phyloP scores from a whole-genome alignment of 2,329 filamentous ascomycete genomes.

The Conoideocrella luteorostrata region DNA sequence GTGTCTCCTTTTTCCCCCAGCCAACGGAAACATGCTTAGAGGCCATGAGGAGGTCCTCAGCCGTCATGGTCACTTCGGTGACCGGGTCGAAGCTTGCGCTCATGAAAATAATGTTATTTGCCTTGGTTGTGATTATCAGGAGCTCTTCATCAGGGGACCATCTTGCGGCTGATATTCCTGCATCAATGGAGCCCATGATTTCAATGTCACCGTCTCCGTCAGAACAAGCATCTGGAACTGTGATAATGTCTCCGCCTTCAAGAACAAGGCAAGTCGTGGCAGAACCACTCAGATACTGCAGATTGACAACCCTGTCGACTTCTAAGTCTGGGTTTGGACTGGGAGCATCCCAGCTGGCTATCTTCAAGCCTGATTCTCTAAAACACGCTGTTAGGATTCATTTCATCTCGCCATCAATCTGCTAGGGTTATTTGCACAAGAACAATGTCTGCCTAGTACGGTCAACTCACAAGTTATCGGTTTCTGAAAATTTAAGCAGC shows the following conservation, averaged over 20 bases:
- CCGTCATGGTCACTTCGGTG: conserved; percentile 63
- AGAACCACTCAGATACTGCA: conserved; percentile 82
- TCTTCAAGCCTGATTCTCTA: conserved; percentile 25
- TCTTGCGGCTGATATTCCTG: conserved; percentile 78
- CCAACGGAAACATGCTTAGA: conserved; percentile 94
- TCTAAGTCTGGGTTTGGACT: conserved; percentile 69
- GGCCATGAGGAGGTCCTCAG: conserved; percentile 74
- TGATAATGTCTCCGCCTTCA: conserved; percentile 83
- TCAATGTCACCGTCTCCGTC: conserved; percentile 67
- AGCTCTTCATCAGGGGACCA: conserved; percentile 97
- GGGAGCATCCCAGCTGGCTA: conserved; percentile 86
- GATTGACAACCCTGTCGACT: conserved; percentile 67
- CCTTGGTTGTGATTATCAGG: conserved; percentile 73
- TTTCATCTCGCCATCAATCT: too few relatives aligned
- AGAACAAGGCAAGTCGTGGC: conserved; percentile 74
- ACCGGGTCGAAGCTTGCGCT: conserved; percentile 83
- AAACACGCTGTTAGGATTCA: not conserved
- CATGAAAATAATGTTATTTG: conserved; percentile 81
- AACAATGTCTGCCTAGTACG: too few relatives aligned
- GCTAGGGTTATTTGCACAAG: too few relatives aligned
- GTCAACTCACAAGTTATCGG: conserved; percentile 23
- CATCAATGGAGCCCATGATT: conserved; percentile 90
- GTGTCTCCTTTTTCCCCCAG: conserved; percentile 97
- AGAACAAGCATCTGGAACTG: conserved; percentile 60
- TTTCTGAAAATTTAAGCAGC: conserved; percentile 50